phyloP scores from a whole-genome alignment of 768 basidiomycete genomes.

The Chalciporus pseudorubinellus region DNA sequence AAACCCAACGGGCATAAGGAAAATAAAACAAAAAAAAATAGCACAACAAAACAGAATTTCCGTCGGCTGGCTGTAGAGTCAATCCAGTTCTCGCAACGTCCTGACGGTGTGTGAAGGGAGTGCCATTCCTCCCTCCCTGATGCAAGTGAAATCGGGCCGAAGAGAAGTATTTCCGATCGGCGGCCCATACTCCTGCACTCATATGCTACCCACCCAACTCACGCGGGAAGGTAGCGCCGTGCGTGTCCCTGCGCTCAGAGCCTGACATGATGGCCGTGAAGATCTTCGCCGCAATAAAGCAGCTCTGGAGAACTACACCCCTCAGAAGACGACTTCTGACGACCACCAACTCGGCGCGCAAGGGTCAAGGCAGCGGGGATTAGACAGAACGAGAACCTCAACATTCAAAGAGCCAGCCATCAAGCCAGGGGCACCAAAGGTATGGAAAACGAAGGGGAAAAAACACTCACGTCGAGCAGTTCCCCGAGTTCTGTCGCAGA shows the following conservation, averaged over 20 bases:
- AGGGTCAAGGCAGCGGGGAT: conserved; percentile 17
- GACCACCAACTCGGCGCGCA: conserved; percentile 9
- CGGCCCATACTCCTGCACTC: neutral
- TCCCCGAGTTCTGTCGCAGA: conserved; percentile 32
- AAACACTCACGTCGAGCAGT: conserved; percentile 31
- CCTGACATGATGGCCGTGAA: conserved; percentile 1
- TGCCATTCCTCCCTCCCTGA: conserved; percentile 1
- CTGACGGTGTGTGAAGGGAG: conserved; percentile 1
- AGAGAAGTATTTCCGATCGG: conserved; percentile 1
- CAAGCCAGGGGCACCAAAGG: neutral
- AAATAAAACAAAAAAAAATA: neutral
- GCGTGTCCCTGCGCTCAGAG: neutral
- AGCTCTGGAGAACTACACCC: conserved; percentile 2
- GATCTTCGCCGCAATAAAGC: conserved; percentile 19
- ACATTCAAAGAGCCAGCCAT: neutral
- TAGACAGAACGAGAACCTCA: neutral
- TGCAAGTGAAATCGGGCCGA: conserved; percentile 5
- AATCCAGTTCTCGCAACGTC: conserved; percentile 1
- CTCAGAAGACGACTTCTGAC: conserved; percentile 2
- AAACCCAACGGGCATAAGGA: neutral
- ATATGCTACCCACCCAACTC: conserved; percentile 1
- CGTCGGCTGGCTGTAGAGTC: conserved; percentile 3
- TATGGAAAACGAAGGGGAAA: neutral
- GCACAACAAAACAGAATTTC: neutral
- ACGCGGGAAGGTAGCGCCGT: conserved; percentile 14